Conservation (phyloP, 1,139 yeast genomes). For the Zygoascus meyerae region DNA sequence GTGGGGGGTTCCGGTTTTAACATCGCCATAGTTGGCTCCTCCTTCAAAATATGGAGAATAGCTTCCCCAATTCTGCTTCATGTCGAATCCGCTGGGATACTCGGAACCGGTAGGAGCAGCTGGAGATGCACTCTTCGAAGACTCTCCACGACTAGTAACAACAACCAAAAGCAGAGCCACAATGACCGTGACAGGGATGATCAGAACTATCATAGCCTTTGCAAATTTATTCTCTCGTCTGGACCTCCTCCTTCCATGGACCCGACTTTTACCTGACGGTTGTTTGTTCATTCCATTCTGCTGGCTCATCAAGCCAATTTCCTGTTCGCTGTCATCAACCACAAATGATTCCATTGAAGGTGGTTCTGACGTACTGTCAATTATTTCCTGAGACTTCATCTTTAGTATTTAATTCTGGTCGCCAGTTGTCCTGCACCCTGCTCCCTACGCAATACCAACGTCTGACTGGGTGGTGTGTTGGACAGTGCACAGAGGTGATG, state of each 20-base stretch:
- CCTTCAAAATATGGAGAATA: slow-evolving; percentile 38
- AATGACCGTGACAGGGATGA: slow-evolving; percentile 9
- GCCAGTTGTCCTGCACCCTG: too few species aligned
- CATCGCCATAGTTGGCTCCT: slow-evolving; percentile 33
- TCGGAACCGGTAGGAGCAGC: slow-evolving; percentile 38
- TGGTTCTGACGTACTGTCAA: too few species aligned
- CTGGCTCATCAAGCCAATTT: slow-evolving; percentile 4
- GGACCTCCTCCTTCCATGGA: slow-evolving; percentile 1
- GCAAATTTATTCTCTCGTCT: not conserved
- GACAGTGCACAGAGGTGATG: too few species aligned
- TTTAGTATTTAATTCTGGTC: too few species aligned
- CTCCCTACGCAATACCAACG: too few species aligned
- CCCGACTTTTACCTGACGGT: not conserved
- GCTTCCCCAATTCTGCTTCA: slow-evolving; percentile 40
- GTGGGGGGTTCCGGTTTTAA: slow-evolving; percentile 29
- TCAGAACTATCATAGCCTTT: slow-evolving; percentile 6
- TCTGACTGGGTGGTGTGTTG: too few species aligned
- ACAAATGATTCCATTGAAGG: slow-evolving; percentile 5
- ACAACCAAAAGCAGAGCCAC: slow-evolving; percentile 10
- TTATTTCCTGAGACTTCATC: too few species aligned
- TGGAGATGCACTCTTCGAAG: slow-evolving; percentile 24
- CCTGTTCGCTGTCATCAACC: slow-evolving; percentile 10
- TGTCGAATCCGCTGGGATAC: slow-evolving; percentile 36
- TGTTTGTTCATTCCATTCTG: slow-evolving; percentile 1
- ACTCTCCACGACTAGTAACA: slow-evolving; percentile 1